Base-by-base conservation (phyloP, 1,139 yeast species). In the Nakaseomyces uthaithaninus region DNA sequence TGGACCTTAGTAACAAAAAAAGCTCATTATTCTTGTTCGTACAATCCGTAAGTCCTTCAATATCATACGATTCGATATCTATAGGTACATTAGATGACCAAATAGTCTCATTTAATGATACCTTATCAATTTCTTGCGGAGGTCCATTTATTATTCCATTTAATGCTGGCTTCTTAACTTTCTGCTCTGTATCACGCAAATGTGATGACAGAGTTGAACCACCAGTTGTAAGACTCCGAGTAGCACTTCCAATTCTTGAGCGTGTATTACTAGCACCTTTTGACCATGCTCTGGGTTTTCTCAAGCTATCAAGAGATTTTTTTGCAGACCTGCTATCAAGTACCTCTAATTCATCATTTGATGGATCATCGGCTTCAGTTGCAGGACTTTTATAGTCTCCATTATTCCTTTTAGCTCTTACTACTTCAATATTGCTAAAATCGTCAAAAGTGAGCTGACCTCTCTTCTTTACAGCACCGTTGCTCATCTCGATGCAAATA, bases 361-460 rank as follows among this genome's bases (percentile, higher is more conserved):
- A 7, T 7, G 10, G 9, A 22, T 7, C 10, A 22, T 22, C 10
- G 24, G 24, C 24, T n/a, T n/a, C n/a, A n/a, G n/a, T n/a, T n/a
- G n/a, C n/a, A 11, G 12, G 11, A 11, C n/a, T 25, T 3, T 11
- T 8, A n/a, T 25, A 11, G 6, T 25, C 6, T n/a, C 12, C 12
- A 7, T 10, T 25, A 25, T 25, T 25, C 27, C 27, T 14, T 11
- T 25, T 25, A 11, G 25, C 11, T 19, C 22, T 31, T 11, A 41
- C 45, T 2, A 49, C 42, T 24, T 40, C 46, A 9, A 52, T 43
- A 26, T 42, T 48, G 17, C 45, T 45, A 39, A 52, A 53, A 41
- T 53, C 57, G 23, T 43, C 45, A 38, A 53, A 48, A 1, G 53
- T 49, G 47, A 45, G 39, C 34, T 53, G 57, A 3, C 46, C 43